Evolutionary conservation across 2,329 filamentous ascomycete genomes (phyloP), one percentile per base, ranked within the genome.

Genomic region (Aspergillus fijiensis): DNA sequence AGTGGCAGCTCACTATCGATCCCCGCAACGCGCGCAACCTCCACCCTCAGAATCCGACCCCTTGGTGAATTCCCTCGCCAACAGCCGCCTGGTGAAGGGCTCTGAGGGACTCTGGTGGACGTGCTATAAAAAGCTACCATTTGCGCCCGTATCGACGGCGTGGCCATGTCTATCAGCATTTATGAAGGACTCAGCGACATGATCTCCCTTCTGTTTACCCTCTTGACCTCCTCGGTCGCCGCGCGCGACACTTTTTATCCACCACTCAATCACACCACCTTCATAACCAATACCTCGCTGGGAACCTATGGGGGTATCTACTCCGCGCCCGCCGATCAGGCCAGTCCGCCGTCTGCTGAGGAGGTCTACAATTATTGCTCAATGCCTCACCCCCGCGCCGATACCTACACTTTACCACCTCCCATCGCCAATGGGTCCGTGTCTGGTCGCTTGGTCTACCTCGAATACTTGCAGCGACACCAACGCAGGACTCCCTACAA

Each of bases 391-490:
- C 75, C 75, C 2, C 72, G 72, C 39, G 55, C 50, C 14, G 56
- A 70, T 14, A 70, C 74, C 27, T 77, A 77, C 51, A 25, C 66
- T 5, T 60, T 72, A 9, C 75, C 75, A 0, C 60, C 53, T 5
- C 66, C 72, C 5, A 61, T 77, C 7, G 60, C 60, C 5, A 69
- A 72, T 10, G 66, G 69, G 0, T 65, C 67, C 4, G 60, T 70
- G 10, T 62, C 69, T 3, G 74, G 68, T 3, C 67, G 69, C 16
- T 59, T 77, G n/a, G 70, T 76, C 2, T 76, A 76, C 45, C 64
- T 77, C 1, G 73, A 76, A 56, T 77, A 77, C 56, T 54, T 77
- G 16, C 75, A 77, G 58, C 73, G 75, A 3, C 75, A 77, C 53
- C 75, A 77, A 55, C 65, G 75, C 11, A 69, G 75, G 4, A 69